Conservation (phyloP, 495 filamentous ascomycete species). For the Aspergillus hancockii region DNA sequence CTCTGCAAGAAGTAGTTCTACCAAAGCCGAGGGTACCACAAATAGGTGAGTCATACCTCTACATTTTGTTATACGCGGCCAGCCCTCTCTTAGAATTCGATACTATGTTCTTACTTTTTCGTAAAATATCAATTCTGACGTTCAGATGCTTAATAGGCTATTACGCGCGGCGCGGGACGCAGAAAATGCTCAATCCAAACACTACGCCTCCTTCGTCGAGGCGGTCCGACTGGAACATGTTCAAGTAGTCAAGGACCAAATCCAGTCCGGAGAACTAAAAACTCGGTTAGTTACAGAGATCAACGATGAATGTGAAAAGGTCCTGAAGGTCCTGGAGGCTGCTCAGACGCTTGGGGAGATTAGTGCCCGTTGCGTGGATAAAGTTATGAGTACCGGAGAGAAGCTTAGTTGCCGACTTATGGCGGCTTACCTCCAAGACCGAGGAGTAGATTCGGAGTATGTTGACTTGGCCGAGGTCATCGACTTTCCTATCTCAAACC, state of each 20-base stretch:
- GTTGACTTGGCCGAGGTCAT: conserved; percentile 81
- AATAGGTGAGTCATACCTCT: conserved; percentile 71
- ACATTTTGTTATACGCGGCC: background rate
- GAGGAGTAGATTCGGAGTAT: conserved; percentile 77
- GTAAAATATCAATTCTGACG: background rate
- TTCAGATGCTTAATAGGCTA: conserved; percentile 46
- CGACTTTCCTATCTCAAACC: conserved; percentile 54
- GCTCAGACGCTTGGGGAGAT: conserved; percentile 67
- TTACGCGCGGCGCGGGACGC: conserved; percentile 69
- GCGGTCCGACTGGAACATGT: conserved; percentile 76
- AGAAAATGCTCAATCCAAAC: conserved; percentile 58
- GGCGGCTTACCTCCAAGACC: conserved; percentile 75
- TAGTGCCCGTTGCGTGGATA: conserved; percentile 79
- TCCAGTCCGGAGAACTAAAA: conserved; percentile 61
- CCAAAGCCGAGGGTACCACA: conserved; percentile 89
- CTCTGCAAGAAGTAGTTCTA: conserved; percentile 86
- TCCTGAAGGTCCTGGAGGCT: conserved; percentile 60
- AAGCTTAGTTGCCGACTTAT: conserved; percentile 90
- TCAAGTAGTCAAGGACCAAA: conserved; percentile 60
- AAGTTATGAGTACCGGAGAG: conserved; percentile 89
- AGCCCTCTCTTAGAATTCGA: background rate
- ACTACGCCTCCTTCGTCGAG: conserved; percentile 70
- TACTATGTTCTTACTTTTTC: background rate
- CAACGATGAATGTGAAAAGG: conserved; percentile 66
- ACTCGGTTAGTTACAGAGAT: conserved; percentile 60